Base-by-base conservation (phyloP, 805 yeast species). In the Metschnikowia sp. region DNA sequence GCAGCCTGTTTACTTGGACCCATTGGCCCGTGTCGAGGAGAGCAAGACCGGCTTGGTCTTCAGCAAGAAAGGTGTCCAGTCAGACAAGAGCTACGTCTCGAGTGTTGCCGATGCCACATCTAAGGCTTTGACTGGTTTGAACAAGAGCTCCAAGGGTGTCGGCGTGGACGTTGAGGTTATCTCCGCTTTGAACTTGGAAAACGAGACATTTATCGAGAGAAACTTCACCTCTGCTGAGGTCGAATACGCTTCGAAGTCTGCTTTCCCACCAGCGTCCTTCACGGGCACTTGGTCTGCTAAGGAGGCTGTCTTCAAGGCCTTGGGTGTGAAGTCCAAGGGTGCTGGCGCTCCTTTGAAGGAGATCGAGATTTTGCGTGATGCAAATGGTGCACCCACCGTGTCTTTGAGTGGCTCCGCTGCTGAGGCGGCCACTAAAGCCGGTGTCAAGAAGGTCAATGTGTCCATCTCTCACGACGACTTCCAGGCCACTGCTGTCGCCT, bases 251-350 rank as follows among this genome's bases (percentile, higher is more conserved):
- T 57, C 68, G 50, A 63, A 74, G 32, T 82, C 97, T 31, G 76
- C 97, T 37, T 77, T 78, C 55, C 88, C 94, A 43, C 86, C 82
- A 62, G 88, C 98, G 11, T 88, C 97, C 3, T 94, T 79, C 70
- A 90, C 99, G 28, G 99, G 99, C 40, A 86, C 96, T 38, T 94
- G 99, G 99, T 88, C 97, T 30, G 99, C 99, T 39, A 94, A 94
- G 74, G 99, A 94, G 75, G 99, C 99, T 37, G 97, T 91, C 32
- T 94, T 94, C 84, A 94, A 94, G 76, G 88, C 96, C 15, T 76
- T 94, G 63, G 91, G 94, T 52, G 96, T 88, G 53, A 79, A 80
- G 62, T 83, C 96, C 40, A 81, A 83, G 64, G 99, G 99, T 50
- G 97, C 92, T 12, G 99, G 98, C 52, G 98, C 99, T 34, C 77